Base-by-base conservation (phyloP, 164 flowering plant genomes). In the Nymphaea thermarum region DNA sequence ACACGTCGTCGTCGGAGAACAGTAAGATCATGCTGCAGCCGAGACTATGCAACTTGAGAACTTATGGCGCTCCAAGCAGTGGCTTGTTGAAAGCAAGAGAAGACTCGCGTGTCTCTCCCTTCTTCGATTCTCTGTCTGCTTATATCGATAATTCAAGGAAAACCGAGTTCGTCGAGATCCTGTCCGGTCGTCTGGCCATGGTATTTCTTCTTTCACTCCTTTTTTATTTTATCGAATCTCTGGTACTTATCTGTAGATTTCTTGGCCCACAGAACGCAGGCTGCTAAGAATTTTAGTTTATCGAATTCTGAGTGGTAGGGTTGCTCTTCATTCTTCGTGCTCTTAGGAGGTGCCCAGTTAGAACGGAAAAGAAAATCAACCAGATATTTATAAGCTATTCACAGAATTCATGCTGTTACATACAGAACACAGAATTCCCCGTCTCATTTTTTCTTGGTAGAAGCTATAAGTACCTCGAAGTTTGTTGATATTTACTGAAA, bases 121-220 rank as follows among this genome's bases (percentile, higher is more conserved):
- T 93, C 71, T 84, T 88, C 43, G 86, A 77, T n/a, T 78, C 81
- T 12, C 74, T 93, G 66, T 82, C 87, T 16, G 93, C 90, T 64
- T 93, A 93, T 67, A 83, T 90, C 2, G 98, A 93, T 67, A 93
- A 86, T 74, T 83, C 96, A 14, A 83, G 75, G 83, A 87, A 81
- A 76, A 93, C 88, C 69, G 95, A 84, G 44, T 95, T 90, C 70
- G 79, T 88, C 5, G 98, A 93, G 82, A 87, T 80, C 79, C 79
- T 90, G 69, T 83, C 88, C 18, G 98, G 98, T 62, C 91, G 98
- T 2, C 86, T 90, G 42, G 95, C 95, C 60, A 90, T 93, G 98
- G 98, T 93, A 63, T 69, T 64, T 66, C 41, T 14, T 61, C 43
- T 42, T 4, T n/a, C 12, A 6, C 65, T 53, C 42, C 59, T 10